Evolutionary conservation across 2,329 filamentous ascomycete genomes (phyloP).

Genomic region (Fusarium sp.): DNA sequence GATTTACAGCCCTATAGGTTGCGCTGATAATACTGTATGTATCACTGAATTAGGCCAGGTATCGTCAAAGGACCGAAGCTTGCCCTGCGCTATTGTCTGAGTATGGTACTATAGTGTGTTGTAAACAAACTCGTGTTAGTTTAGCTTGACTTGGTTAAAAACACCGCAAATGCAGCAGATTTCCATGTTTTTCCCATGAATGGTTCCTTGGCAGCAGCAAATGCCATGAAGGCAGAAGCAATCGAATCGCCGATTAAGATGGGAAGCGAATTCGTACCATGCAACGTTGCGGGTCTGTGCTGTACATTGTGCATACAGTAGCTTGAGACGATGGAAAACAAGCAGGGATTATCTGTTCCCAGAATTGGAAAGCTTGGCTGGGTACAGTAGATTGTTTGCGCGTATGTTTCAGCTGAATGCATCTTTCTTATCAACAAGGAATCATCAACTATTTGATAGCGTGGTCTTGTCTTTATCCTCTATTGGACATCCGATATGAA

Average conservation of each 20-base stretch:
- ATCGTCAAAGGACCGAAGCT: conserved; percentile 34
- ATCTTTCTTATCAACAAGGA: conserved; percentile 19
- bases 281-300: conserved; percentile 19
- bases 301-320: conserved; percentile 5
- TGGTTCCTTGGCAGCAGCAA: conserved; percentile 25
- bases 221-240: conserved; percentile 17
- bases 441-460: not conserved
- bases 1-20: conserved; percentile 40
- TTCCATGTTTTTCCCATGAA: conserved; percentile 27
- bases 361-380: not conserved
- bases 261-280: conserved; percentile 8
- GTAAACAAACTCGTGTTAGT: conserved; percentile 1
- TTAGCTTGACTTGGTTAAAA: conserved; percentile 25
- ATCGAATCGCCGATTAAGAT: conserved; percentile 34
- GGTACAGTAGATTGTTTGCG: not conserved
- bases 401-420: conserved; percentile 34
- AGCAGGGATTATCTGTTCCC: not conserved
- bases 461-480: conserved; percentile 11
- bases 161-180: conserved; percentile 26
- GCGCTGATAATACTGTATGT: conserved; percentile 11
- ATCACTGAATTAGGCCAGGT: conserved; percentile 27
- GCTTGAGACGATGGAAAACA: conserved; percentile 2
- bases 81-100: conserved; percentile 8
- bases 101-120: not conserved
- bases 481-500: conserved; percentile 18